These are phyloP conservation scores for Solanum ossicruentum DNA, from an alignment of 257 asterid genomes.

Conservation along the genomic window DNA sequence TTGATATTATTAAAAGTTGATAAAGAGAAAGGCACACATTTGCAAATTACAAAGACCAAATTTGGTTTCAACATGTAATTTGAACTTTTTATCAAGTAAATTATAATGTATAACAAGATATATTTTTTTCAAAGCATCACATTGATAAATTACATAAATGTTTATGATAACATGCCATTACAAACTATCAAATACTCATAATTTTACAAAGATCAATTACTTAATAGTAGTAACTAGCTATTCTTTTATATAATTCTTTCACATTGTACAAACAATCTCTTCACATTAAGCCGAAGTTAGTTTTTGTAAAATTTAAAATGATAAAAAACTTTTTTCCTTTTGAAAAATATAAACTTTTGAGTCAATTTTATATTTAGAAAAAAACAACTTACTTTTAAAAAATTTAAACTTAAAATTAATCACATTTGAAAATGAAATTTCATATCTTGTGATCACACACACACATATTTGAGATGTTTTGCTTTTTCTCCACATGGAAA, in stretches of 20 bases:
- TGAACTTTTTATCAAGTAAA: not conserved
- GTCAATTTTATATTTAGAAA: no score
- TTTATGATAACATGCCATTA: not conserved
- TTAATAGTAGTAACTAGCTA: not conserved
- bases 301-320: no score
- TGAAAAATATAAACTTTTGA: no score
- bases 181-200: not conserved
- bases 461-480: not conserved
- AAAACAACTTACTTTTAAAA: no score
- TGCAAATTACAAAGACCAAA: not conserved
- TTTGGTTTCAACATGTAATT: not conserved
- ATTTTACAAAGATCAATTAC: not conserved
- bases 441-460: no score
- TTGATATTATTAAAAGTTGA: no score
- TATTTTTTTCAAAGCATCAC: not conserved
- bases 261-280: not conserved
- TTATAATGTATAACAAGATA: not conserved
- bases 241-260: not conserved
- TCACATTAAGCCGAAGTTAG: no score
- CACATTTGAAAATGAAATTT: no score
- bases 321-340: no score
- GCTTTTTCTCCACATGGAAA: constrained; percentile 24
- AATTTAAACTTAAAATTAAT: no score
- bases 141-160: not conserved
- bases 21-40: not conserved